Evolutionary conservation across 2,329 filamentous ascomycete species (phyloP).

Genomic region (Pseudogymnoascus sp.): DNA sequence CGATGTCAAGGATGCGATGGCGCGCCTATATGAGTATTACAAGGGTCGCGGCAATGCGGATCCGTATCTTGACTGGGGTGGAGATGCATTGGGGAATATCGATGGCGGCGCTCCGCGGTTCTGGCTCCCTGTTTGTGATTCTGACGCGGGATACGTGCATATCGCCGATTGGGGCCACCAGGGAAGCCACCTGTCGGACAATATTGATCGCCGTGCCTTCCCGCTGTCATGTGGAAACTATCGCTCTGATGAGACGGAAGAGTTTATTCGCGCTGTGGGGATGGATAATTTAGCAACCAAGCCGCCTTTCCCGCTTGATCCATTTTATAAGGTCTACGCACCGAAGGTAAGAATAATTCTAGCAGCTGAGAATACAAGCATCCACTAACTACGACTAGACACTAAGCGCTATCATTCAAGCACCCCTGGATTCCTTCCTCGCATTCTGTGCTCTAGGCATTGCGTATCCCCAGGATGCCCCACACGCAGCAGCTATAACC

Average conservation of each 20-base stretch:
- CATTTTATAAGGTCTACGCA: background rate
- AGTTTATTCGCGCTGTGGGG: background rate
- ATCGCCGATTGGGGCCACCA: slow-evolving; percentile 7
- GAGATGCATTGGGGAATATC: background rate
- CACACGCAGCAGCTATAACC: background rate
- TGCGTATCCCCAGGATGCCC: slow-evolving; percentile 1
- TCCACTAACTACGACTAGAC: background rate
- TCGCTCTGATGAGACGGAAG: background rate
- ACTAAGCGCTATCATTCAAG: background rate
- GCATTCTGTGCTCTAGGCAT: slow-evolving; percentile 7
- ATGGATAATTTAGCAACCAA: background rate
- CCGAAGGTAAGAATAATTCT: background rate
- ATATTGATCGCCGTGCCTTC: slow-evolving; percentile 3
- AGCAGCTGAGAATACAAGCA: background rate
- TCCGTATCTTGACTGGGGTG: slow-evolving; percentile 3
- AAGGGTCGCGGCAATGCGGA: background rate
- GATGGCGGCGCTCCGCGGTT: background rate
- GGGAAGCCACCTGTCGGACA: background rate
- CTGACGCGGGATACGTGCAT: slow-evolving; percentile 1
- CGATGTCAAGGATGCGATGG: background rate
- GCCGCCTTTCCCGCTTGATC: background rate
- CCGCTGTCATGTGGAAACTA: slow-evolving; percentile 2
- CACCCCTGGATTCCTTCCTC: slow-evolving; percentile 2
- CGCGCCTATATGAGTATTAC: background rate
- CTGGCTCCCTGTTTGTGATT: slow-evolving; percentile 8